Evolutionary conservation across 441 rosid species (phyloP).

Genomic region (Mallotus japonicus): DNA sequence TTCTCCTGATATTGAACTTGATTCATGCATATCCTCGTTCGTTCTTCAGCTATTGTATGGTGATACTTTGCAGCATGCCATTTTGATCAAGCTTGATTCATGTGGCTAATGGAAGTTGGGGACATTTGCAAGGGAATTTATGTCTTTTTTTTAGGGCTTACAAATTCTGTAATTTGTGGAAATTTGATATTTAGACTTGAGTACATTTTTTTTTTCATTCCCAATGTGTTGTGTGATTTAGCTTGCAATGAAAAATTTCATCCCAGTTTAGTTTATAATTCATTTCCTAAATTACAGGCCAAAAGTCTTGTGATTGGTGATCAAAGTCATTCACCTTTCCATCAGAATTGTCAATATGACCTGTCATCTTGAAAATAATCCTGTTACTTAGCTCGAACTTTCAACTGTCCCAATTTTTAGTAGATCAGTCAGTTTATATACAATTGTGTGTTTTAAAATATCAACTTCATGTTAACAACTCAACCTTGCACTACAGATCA

Average conservation of each 20-base stretch:
- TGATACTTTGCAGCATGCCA: not conserved
- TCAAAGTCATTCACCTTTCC: not conserved
- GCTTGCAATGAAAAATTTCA: not conserved
- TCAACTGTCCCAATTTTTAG: not conserved
- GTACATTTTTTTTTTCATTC: not conserved
- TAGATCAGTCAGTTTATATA: not conserved
- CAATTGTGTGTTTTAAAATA: not conserved
- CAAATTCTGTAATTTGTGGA: too few relatives aligned
- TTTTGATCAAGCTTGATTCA: conserved; percentile 5
- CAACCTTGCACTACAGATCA: not conserved
- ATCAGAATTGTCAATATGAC: not conserved
- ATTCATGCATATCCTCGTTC: too few relatives aligned
- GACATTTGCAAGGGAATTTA: not conserved
- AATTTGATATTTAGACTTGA: not conserved
- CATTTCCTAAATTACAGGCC: not conserved
- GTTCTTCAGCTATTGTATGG: too few relatives aligned
- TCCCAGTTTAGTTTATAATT: not conserved
- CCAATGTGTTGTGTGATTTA: not conserved
- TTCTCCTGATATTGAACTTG: not conserved
- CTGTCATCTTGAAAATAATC: not conserved
- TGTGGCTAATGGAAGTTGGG: not conserved
- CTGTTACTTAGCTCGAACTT: not conserved
- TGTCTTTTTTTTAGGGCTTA: not conserved
- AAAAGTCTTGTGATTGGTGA: not conserved
- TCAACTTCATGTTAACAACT: not conserved